phyloP scores from a whole-genome alignment of 225 moss, liverwort and hornwort species.

The Bryum argenteum region DNA sequence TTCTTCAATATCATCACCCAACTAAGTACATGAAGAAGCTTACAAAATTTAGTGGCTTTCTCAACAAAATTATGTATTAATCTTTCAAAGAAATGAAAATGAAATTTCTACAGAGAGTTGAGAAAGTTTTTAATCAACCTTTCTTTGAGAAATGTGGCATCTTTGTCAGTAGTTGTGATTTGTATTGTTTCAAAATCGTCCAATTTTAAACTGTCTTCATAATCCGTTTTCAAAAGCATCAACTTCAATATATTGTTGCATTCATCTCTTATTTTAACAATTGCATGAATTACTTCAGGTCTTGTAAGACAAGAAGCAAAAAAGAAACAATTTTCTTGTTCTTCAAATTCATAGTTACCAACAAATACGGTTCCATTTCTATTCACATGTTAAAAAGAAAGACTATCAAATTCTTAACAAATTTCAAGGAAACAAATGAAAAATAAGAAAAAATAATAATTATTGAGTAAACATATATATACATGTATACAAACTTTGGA shows the following conservation, averaged over 20 bases:
- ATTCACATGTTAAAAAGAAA: not conserved
- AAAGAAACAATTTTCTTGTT: conserved; percentile 68
- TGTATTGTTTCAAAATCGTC: conserved; percentile 83
- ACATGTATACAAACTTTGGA: too few species aligned
- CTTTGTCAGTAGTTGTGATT: conserved; percentile 52
- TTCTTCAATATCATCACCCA: conserved; percentile 69
- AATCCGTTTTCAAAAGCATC: conserved; percentile 58
- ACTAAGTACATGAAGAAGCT: conserved; percentile 33
- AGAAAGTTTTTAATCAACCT: conserved; percentile 39
- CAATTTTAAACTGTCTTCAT: conserved; percentile 69
- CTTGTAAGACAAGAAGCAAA: conserved; percentile 84
- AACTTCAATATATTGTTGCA: conserved; percentile 74
- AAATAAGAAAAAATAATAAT: too few species aligned
- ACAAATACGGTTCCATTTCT: conserved; percentile 62
- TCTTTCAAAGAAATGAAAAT: not conserved
- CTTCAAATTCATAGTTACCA: conserved; percentile 77
- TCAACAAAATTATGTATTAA: not conserved
- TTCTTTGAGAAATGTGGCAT: conserved; percentile 60
- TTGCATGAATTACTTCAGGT: conserved; percentile 73
- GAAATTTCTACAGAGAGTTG: not conserved
- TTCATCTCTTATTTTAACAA: conserved; percentile 63
- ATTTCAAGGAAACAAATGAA: too few species aligned
- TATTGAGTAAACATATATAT: too few species aligned
- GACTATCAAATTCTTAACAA: too few species aligned
- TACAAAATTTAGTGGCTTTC: conserved; percentile 22